These are phyloP conservation scores for Boletus mariae DNA, from an alignment of 1,284 basidiomycete species.

Conservation along the genomic window DNA sequence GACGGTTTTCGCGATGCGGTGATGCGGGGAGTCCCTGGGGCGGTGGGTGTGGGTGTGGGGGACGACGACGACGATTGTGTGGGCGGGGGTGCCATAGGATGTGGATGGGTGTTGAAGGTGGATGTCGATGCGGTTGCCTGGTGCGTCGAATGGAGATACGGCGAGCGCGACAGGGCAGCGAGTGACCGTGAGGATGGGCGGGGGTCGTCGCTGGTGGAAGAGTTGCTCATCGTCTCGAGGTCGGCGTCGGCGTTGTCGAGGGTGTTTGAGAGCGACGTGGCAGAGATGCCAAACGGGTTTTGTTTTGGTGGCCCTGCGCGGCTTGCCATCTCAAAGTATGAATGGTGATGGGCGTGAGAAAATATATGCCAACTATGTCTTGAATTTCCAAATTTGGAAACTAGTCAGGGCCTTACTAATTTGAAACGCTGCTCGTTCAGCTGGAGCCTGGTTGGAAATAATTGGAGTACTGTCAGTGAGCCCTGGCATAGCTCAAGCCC, in stretches of 20 bases:
- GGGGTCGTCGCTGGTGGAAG: conserved; percentile 15
- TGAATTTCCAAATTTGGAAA: not conserved
- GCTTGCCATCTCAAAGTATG: conserved; percentile 17
- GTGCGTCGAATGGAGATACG: conserved; percentile 29
- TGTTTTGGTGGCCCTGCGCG: conserved; percentile 21
- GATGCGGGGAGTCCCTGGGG: conserved; percentile 29
- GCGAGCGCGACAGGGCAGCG: conserved; percentile 20
- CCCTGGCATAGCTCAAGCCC: too few relatives aligned
- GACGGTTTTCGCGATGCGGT: conserved; percentile 28
- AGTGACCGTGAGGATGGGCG: conserved; percentile 1
- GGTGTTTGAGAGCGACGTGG: conserved; percentile 7
- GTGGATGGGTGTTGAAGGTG: conserved; percentile 24
- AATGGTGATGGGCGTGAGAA: conserved; percentile 20
- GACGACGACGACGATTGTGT: conserved; percentile 5
- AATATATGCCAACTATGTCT: not conserved
- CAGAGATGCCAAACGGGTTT: conserved; percentile 5
- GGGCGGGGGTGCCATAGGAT: not conserved
- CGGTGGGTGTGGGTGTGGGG: conserved; percentile 13
- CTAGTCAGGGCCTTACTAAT: not conserved
- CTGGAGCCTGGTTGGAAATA: too few relatives aligned
- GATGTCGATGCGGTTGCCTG: conserved; percentile 33
- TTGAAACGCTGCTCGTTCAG: too few relatives aligned
- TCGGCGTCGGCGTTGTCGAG: conserved; percentile 25
- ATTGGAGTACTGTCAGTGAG: too few relatives aligned
- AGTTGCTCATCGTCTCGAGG: conserved; percentile 20